A percentile compares a stretch with the other conserved stretches of the same genome.
phyloP scores from a whole-genome alignment of 2,329 filamentous ascomycete species.

The Neophaeococcomyces aloes region DNA sequence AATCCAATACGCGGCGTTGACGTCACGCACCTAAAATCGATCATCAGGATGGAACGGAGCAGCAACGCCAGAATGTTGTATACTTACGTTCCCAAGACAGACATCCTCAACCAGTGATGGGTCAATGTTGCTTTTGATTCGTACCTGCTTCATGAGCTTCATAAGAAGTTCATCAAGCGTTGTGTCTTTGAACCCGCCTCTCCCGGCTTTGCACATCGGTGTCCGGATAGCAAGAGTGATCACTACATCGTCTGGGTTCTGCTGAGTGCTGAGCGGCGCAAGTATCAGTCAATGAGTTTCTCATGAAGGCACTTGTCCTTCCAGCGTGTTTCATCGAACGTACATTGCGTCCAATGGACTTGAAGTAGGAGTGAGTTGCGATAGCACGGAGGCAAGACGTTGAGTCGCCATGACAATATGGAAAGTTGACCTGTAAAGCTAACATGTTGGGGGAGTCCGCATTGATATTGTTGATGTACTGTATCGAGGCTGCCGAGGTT shows the following conservation, averaged over 20 bases:
- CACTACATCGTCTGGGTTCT: conserved; percentile 93
- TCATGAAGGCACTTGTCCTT: conserved; percentile 54
- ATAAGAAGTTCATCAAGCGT: conserved; percentile 77
- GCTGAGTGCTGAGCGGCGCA: conserved; percentile 55
- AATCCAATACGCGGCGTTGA: conserved; percentile 79
- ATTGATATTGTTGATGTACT: too few relatives aligned
- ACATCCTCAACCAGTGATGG: conserved; percentile 79
- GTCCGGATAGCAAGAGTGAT: conserved; percentile 88
- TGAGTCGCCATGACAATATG: conserved; percentile 86
- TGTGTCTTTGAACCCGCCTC: conserved; percentile 94
- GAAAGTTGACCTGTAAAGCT: too few relatives aligned
- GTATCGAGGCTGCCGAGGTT: too few relatives aligned
- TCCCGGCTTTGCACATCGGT: conserved; percentile 74
- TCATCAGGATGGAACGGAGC: not conserved
- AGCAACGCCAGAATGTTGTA: not conserved
- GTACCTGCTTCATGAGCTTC: conserved; percentile 66
- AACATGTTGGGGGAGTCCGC: too few relatives aligned
- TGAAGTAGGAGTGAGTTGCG: conserved; percentile 69
- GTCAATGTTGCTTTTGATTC: conserved; percentile 64
- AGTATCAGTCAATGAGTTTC: not conserved
- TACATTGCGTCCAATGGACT: too few relatives aligned
- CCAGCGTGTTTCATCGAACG: too few relatives aligned
- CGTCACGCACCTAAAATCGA: conserved; percentile 55
- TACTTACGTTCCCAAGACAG: conserved; percentile 74
- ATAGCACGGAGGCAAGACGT: conserved; percentile 76